phyloP scores from a whole-genome alignment of 2,329 filamentous ascomycete genomes.

The Ceratocystis colombiana region DNA sequence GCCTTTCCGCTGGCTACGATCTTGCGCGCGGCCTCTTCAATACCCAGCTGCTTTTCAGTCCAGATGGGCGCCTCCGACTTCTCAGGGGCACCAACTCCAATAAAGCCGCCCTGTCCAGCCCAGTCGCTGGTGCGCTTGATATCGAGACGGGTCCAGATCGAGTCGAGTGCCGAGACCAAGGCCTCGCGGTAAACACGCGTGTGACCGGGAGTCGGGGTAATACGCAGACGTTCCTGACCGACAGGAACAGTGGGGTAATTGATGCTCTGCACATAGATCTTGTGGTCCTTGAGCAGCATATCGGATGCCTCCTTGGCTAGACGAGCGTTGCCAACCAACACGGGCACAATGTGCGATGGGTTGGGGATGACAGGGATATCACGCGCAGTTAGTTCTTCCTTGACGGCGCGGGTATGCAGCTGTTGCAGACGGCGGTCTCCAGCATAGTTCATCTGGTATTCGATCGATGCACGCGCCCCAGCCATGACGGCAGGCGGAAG shows the following conservation, averaged over 20 bases:
- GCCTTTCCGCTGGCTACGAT: slow-evolving; percentile 39
- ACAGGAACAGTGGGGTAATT: slow-evolving; percentile 98
- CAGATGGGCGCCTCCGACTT: slow-evolving; percentile 64
- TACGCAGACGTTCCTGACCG: slow-evolving; percentile 90
- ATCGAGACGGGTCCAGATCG: slow-evolving; percentile 76
- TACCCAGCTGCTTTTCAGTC: slow-evolving; percentile 78
- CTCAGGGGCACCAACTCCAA: slow-evolving; percentile 73
- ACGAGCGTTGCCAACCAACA: slow-evolving; percentile 89
- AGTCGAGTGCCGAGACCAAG: slow-evolving; percentile 71
- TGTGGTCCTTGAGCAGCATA: slow-evolving; percentile 77
- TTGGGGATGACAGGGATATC: slow-evolving; percentile 97
- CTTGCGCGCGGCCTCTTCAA: slow-evolving; percentile 55
- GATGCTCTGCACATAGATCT: slow-evolving; percentile 96
- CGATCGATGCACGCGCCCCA: slow-evolving; percentile 79
- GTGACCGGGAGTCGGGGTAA: slow-evolving; percentile 93
- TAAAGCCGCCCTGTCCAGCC: slow-evolving; percentile 83
- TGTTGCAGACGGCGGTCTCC: slow-evolving; percentile 89
- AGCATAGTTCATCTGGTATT: slow-evolving; percentile 78
- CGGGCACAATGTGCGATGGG: slow-evolving; percentile 88
- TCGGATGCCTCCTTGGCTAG: slow-evolving; percentile 87
- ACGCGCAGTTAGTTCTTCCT: slow-evolving; percentile 63
- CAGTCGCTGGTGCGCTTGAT: slow-evolving; percentile 92
- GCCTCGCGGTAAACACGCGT: slow-evolving; percentile 69
- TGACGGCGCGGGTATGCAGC: slow-evolving; percentile 89
- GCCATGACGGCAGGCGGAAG: slow-evolving; percentile 96